Evolutionary conservation across 441 rosid species (phyloP), one percentile per base, ranked within the genome.

Genomic region (Populus hybrid): DNA sequence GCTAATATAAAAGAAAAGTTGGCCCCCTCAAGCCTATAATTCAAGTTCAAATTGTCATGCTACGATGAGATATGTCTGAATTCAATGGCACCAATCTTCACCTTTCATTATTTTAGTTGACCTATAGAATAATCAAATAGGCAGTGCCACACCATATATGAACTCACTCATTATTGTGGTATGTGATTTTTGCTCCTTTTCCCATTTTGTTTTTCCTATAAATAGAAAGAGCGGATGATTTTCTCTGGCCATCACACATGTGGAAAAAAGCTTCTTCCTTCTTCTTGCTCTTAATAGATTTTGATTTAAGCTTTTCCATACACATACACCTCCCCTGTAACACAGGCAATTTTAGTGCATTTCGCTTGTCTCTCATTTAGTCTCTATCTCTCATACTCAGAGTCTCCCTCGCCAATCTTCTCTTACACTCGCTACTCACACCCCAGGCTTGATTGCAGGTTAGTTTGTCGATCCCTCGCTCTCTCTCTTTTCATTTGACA

Each of bases 381-480:
- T 20, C 7, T 7, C 42, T 3, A 20, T 5, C n/a, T 20, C 28
- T 30, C 75, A 18, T 4, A 2, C 65, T 30, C 75, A 34, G 24
- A 1, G 23, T 73, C 76, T 73, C 67, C 28, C 68, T 73, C 69
- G 11, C 6, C 54, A 16, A 34, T 23, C n/a, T 10, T 4, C 74
- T 23, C 30, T 18, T 50, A 1, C 40, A 66, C 69, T 21, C 30
- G 59, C 42, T 10, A 0, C 26, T 63, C 76, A 3, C 28, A n/a
- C 30, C 67, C 14, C 67, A 20, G 9, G 46, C 50, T 73, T 35
- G 68, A 32, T 35, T 73, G 46, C 76, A 61, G 76, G 69, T 73
- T 73, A 14, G 5, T 35, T 6, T 73, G 30, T 20, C 26, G 8
- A 40, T 24, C 30, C 10, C 32, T 3, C 12, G 26, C 10, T 8